Percentiles rank a stretch among this genome's conserved stretches.
phyloP scores from a whole-genome alignment of 495 filamentous ascomycete genomes.

The Aspergillus ostianus region DNA sequence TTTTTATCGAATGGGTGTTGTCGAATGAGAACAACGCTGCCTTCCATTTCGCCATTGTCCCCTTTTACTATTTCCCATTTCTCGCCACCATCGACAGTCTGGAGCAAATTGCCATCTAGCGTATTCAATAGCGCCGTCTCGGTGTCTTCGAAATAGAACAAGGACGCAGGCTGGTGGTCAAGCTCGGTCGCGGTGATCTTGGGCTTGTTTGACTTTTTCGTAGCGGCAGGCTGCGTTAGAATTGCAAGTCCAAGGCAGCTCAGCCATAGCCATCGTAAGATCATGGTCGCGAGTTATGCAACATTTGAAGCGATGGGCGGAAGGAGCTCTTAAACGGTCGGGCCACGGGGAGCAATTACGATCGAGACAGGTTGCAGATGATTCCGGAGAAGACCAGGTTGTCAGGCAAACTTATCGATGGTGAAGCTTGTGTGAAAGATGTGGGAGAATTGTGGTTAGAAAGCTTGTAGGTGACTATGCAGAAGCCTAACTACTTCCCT shows the following conservation, averaged over 20 bases:
- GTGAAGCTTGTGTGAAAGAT: background rate
- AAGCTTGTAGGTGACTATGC: background rate
- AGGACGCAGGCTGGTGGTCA: constrained; percentile 55
- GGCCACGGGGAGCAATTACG: constrained; percentile 1
- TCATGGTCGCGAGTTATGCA: constrained; percentile 35
- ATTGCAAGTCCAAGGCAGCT: constrained; percentile 37
- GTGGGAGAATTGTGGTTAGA: constrained; percentile 1
- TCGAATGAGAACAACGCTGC: constrained; percentile 55
- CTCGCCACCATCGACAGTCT: constrained; percentile 75
- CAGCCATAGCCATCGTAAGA: constrained; percentile 40
- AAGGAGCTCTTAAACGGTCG: background rate
- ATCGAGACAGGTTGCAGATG: background rate
- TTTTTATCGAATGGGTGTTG: constrained; percentile 76
- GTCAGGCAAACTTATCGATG: background rate
- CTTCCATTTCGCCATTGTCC: constrained; percentile 53
- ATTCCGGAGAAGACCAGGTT: background rate
- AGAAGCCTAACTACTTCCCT: background rate
- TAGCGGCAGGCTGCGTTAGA: constrained; percentile 27
- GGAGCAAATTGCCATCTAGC: constrained; percentile 55
- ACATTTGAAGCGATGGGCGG: constrained; percentile 31
- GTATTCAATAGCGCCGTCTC: constrained; percentile 69
- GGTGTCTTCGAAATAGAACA: constrained; percentile 87
- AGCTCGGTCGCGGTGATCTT: constrained; percentile 55
- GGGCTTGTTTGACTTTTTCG: constrained; percentile 51
- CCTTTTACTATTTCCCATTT: constrained; percentile 66